A percentile compares a stretch with the other conserved stretches of the same genome.
Conservation (phyloP, 495 filamentous ascomycete species). For the Talaromyces wortmannii region DNA sequence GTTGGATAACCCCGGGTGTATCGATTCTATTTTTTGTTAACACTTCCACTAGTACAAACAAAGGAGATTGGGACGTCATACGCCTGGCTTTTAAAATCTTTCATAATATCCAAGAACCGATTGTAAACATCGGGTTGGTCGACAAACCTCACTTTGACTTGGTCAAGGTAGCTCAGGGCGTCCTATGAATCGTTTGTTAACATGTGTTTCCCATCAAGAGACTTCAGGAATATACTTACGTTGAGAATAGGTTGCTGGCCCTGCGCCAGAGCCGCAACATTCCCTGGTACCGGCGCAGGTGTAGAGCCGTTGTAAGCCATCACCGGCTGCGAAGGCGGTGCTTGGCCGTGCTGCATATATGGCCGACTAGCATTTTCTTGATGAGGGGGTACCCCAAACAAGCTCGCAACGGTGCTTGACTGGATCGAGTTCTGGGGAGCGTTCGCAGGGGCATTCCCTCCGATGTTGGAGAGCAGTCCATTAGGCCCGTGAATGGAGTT, state of each 20-base stretch:
- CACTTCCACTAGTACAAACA: not conserved
- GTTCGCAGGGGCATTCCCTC: constrained; percentile 42
- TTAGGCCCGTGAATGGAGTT: constrained; percentile 82
- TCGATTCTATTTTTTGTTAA: constrained; percentile 62
- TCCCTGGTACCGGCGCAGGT: constrained; percentile 38
- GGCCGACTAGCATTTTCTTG: constrained; percentile 54
- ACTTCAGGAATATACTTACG: constrained; percentile 40
- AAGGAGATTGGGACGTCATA: constrained; percentile 37
- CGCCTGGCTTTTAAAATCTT: constrained; percentile 99
- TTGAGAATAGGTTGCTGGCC: constrained; percentile 96
- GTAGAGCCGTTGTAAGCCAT: constrained; percentile 46
- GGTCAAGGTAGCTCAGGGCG: constrained; percentile 94
- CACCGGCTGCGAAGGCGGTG: constrained; percentile 50
- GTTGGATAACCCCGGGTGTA: constrained; percentile 94
- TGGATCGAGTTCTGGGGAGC: constrained; percentile 52
- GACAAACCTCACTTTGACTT: constrained; percentile 96
- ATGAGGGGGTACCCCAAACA: constrained; percentile 58
- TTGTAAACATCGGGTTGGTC: constrained; percentile 99
- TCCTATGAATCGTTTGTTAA: constrained; percentile 49
- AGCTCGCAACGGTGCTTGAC: constrained; percentile 53
- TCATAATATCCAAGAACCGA: constrained; percentile 98
- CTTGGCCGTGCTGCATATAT: constrained; percentile 55
- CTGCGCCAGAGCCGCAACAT: constrained; percentile 59
- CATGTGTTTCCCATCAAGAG: no score
- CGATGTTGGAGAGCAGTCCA: constrained; percentile 72